Percentiles rank a stretch among this genome's conserved stretches.
phyloP scores from a whole-genome alignment of 2,329 filamentous ascomycete genomes.

The Corniculantispora saksenae region DNA sequence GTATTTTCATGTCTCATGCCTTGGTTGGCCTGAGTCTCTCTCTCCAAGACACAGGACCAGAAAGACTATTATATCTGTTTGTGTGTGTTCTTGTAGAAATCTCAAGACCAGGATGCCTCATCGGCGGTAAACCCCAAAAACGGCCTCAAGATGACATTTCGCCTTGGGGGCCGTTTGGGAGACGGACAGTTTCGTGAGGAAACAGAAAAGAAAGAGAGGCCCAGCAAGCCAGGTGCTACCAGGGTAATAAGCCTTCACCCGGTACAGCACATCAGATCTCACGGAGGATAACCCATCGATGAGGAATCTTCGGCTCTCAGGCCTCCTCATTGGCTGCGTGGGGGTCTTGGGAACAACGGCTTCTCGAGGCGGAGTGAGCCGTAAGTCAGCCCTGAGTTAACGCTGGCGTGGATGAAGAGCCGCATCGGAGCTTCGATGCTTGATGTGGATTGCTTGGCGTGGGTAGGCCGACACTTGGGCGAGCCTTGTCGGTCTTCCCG shows the following conservation, averaged over 20 bases:
- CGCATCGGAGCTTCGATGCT: background rate
- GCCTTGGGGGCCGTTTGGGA: background rate
- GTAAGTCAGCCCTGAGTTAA: conserved; percentile 10
- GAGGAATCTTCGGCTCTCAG: background rate
- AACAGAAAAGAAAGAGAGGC: background rate
- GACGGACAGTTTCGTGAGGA: background rate
- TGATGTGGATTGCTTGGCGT: background rate
- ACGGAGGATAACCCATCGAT: background rate
- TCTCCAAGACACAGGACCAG: background rate
- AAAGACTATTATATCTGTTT: background rate
- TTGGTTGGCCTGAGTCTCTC: background rate
- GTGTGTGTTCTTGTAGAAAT: background rate
- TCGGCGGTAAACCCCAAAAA: background rate
- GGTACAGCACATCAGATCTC: background rate
- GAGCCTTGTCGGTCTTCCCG: background rate
- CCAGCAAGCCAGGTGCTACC: background rate
- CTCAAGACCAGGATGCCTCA: background rate
- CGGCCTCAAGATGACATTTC: conserved; percentile 6
- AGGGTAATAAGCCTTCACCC: background rate
- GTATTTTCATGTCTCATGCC: conserved; percentile 13
- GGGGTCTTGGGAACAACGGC: background rate
- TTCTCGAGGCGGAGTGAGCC: background rate
- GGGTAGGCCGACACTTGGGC: background rate
- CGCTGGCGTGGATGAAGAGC: background rate
- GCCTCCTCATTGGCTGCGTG: background rate